These are phyloP conservation scores for Simplicillium aogashimaense DNA, from an alignment of 2,329 filamentous ascomycete species.

Conservation along the genomic window DNA sequence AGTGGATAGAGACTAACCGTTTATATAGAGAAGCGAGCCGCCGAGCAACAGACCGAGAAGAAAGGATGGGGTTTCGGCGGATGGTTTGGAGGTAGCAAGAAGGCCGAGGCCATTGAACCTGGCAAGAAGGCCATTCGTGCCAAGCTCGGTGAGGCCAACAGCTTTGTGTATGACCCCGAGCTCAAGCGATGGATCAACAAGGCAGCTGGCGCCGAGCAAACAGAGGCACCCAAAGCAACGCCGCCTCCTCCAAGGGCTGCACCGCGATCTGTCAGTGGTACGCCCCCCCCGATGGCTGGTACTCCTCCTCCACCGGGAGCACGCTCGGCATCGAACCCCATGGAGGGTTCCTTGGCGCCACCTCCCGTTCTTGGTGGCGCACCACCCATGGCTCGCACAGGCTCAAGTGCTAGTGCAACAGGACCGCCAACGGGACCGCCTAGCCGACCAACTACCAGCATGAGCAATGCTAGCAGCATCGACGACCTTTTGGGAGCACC, in stretches of 20 bases:
- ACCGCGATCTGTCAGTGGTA: conserved; percentile 42
- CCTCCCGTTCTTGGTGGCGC: conserved; percentile 22
- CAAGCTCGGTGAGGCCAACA: conserved; percentile 88
- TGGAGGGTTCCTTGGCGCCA: conserved; percentile 19
- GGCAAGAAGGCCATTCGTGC: conserved; percentile 67
- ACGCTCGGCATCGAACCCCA: conserved; percentile 17
- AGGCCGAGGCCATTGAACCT: conserved; percentile 22
- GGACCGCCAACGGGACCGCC: conserved; percentile 41
- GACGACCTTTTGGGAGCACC: conserved; percentile 81
- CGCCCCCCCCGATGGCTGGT: conserved; percentile 33
- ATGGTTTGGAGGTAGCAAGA: conserved; percentile 73
- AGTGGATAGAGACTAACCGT: too few relatives aligned
- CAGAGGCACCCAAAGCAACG: conserved; percentile 50
- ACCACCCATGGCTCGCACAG: conserved; percentile 36
- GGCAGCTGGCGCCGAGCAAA: conserved; percentile 62
- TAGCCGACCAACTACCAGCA: conserved; percentile 64
- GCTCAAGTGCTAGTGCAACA: conserved; percentile 31
- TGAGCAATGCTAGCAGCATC: conserved; percentile 89
- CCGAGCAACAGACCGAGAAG: conserved; percentile 36
- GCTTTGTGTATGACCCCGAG: conserved; percentile 91
- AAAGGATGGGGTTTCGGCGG: conserved; percentile 70
- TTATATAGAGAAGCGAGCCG: conserved; percentile 56
- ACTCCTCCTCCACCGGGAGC: conserved; percentile 21
- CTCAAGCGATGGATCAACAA: conserved; percentile 98
- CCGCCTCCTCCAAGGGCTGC: conserved; percentile 68